Conservation (phyloP, 2,329 filamentous ascomycete genomes). For the Epichloe scottii region DNA sequence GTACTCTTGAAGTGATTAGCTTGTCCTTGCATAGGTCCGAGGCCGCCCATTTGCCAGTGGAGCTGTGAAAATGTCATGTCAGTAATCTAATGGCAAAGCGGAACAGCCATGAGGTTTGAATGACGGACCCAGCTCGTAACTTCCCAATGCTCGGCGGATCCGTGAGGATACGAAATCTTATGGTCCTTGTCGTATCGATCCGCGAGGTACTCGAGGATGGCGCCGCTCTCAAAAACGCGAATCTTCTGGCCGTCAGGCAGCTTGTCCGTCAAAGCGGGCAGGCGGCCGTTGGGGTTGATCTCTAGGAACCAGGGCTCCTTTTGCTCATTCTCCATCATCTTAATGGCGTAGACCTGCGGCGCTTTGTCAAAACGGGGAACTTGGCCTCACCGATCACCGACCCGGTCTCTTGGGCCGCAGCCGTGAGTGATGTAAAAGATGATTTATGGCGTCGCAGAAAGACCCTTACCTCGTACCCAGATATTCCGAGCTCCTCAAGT, state of each 20-base stretch:
- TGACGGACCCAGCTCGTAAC: constrained; percentile 58
- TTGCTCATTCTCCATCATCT: constrained; percentile 64
- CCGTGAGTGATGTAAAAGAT: neutral
- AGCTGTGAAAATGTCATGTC: constrained; percentile 22
- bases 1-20: constrained; percentile 68
- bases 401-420: no score
- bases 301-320: constrained; percentile 79
- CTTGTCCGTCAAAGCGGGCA: constrained; percentile 74
- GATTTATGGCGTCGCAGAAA: neutral
- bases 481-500: constrained; percentile 67
- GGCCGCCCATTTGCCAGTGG: constrained; percentile 66
- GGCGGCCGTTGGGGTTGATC: constrained; percentile 89
- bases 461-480: constrained; percentile 52
- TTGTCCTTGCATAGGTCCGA: constrained; percentile 73
- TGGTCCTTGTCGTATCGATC: constrained; percentile 71
- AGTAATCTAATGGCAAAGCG: neutral
- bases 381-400: neutral
- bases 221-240: constrained; percentile 69
- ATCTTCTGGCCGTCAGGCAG: constrained; percentile 62
- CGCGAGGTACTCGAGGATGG: constrained; percentile 74
- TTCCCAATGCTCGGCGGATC: constrained; percentile 64
- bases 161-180: constrained; percentile 68
- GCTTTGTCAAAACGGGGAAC: neutral
- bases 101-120: neutral
- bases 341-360: constrained; percentile 43